These are phyloP conservation scores for Paramecium sexaurelia DNA, from an alignment of 73 alveolate genomes.

Conservation along the genomic window DNA sequence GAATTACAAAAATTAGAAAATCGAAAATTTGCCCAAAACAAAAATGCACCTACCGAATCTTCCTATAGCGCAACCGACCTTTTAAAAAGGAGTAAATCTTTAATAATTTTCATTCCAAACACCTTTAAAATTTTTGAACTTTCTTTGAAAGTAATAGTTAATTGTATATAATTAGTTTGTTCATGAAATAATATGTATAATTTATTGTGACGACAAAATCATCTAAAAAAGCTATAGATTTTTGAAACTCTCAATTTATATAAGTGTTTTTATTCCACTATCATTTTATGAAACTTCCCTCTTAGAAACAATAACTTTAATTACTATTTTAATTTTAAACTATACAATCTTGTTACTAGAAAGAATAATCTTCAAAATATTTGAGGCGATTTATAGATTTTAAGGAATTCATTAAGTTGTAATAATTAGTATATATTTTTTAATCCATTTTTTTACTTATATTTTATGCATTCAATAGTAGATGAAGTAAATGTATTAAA, in stretches of 20 bases:
- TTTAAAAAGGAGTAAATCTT: too few relatives aligned
- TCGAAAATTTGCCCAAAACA: too few relatives aligned
- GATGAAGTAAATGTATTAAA: neutral
- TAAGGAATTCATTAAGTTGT: neutral
- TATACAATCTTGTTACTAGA: neutral
- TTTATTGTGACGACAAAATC: neutral
- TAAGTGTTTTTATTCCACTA: neutral
- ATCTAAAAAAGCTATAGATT: neutral
- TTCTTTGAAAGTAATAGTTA: neutral
- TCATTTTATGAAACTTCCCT: neutral
- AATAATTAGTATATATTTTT: neutral
- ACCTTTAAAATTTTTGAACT: neutral
- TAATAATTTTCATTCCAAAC: neutral
- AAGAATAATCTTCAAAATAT: neutral
- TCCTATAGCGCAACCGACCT: neutral
- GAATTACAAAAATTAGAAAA: neutral
- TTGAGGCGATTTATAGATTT: neutral
- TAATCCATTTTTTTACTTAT: neutral
- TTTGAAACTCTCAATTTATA: neutral
- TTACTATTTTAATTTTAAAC: neutral
- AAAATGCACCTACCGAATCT: too few relatives aligned
- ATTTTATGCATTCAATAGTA: neutral
- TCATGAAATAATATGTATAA: neutral
- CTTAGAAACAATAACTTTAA: neutral
- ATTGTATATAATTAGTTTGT: neutral